Evolutionary conservation across 2,329 filamentous ascomycete genomes (phyloP).

Genomic region (Scolecobasidium constrictum): DNA sequence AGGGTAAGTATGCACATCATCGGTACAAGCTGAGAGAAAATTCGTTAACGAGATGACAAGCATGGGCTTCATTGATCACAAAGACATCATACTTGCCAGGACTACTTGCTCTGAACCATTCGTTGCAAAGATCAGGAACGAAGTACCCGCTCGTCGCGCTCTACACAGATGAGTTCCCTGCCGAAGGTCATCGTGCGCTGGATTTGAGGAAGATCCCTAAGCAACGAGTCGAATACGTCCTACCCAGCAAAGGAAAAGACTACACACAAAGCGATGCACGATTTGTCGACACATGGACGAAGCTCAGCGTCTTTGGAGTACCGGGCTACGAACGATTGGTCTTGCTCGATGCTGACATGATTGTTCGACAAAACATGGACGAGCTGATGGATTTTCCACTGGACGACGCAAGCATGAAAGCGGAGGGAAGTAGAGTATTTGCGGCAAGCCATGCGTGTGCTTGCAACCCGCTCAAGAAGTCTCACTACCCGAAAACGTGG

Average conservation of each 20-base stretch:
- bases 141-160: slow-evolving; percentile 72
- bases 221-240: slow-evolving; percentile 60
- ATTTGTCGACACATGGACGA: slow-evolving; percentile 87
- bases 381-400: slow-evolving; percentile 78
- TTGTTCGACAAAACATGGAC: slow-evolving; percentile 77
- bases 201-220: slow-evolving; percentile 56
- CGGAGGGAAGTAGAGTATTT: slow-evolving; percentile 56
- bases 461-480: slow-evolving; percentile 69
- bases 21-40: background rate
- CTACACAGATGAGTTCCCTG: slow-evolving; percentile 68
- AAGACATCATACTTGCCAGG: slow-evolving; percentile 74
- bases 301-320: slow-evolving; percentile 68
- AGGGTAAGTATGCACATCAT: background rate
- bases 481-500: slow-evolving; percentile 71
- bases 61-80: slow-evolving; percentile 83
- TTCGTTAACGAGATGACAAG: slow-evolving; percentile 33
- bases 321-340: slow-evolving; percentile 69
- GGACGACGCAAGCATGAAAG: slow-evolving; percentile 42
- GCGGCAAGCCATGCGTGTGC: slow-evolving; percentile 77
- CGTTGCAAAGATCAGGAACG: slow-evolving; percentile 53
- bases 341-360: slow-evolving; percentile 82
- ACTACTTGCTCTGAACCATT: slow-evolving; percentile 70
- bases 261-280: slow-evolving; percentile 62
- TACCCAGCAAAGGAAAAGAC: slow-evolving; percentile 54
- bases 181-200: slow-evolving; percentile 57